phyloP scores from a whole-genome alignment of 2,329 filamentous ascomycete genomes.

The Colletotrichum sp. region DNA sequence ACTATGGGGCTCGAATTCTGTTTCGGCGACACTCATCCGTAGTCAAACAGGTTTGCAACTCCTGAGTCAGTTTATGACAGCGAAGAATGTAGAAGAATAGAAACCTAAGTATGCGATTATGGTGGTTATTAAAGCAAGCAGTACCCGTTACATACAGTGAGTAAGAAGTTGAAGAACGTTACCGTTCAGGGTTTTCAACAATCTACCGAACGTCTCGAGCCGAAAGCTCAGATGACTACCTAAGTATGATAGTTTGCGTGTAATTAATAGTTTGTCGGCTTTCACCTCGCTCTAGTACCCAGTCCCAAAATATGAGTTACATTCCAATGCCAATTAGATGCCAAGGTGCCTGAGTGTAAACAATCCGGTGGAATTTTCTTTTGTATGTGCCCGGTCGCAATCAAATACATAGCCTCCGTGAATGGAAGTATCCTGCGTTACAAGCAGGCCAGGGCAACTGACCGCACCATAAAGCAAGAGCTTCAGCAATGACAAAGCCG shows the following conservation, averaged over 20 bases:
- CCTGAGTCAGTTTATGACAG: no score
- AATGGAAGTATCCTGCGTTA: not conserved
- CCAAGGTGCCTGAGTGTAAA: not conserved
- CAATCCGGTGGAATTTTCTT: not conserved
- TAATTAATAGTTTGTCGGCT: not conserved
- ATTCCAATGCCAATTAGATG: not conserved
- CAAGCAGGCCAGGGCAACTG: not conserved
- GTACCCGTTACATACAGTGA: accelerated
- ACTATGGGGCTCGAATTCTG: no score
- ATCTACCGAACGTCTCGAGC: not conserved
- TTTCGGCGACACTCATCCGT: no score
- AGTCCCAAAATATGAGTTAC: not conserved
- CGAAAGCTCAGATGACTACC: not conserved
- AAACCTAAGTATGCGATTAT: not conserved
- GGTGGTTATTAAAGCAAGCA: not conserved
- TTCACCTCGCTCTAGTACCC: not conserved
- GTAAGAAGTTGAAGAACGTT: not conserved
- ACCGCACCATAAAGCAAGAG: not conserved
- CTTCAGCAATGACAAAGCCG: not conserved
- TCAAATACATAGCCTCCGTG: no score
- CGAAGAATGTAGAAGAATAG: accelerated
- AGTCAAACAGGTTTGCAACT: no score
- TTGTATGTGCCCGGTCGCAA: not conserved
- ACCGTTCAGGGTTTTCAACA: not conserved
- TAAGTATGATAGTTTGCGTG: not conserved